Conservation (phyloP, 2,329 filamentous ascomycete species). For the Talaromyces rugulosus region DNA sequence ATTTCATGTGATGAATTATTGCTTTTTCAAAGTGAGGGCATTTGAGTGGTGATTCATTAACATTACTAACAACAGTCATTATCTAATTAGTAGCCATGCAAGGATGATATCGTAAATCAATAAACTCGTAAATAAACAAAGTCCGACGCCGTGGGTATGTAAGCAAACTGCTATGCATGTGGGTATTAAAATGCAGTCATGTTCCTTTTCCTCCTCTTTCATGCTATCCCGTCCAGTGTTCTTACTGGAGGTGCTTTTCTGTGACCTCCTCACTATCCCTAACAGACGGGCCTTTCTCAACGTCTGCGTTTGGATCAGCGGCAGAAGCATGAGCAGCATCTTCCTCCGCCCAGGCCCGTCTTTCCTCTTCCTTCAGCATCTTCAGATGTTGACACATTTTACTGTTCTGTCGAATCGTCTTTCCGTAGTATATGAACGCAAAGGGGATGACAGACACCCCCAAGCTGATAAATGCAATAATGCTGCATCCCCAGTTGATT, state of each 20-base stretch:
- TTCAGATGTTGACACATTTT: constrained; percentile 40
- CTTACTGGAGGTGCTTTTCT: not conserved
- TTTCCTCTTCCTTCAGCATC: constrained; percentile 29
- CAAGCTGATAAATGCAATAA: constrained; percentile 38
- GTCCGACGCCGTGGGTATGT: not conserved
- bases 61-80: not conserved
- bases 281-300: not conserved
- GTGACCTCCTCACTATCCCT: not conserved
- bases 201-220: not conserved
- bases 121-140: not conserved
- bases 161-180: not conserved
- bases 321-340: not conserved
- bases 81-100: not conserved
- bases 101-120: not conserved
- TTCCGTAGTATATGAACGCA: constrained; percentile 39
- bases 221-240: not conserved
- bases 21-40: not conserved
- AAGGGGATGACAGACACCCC: constrained; percentile 39
- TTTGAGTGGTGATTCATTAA: not conserved
- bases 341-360: constrained; percentile 15
- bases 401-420: constrained; percentile 36
- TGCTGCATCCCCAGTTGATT: constrained; percentile 39
- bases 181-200: not conserved
- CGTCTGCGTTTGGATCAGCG: not conserved
- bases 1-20: not conserved